phyloP scores from a whole-genome alignment of 202 grass and related monocot species.

The Zoysia matrella region DNA sequence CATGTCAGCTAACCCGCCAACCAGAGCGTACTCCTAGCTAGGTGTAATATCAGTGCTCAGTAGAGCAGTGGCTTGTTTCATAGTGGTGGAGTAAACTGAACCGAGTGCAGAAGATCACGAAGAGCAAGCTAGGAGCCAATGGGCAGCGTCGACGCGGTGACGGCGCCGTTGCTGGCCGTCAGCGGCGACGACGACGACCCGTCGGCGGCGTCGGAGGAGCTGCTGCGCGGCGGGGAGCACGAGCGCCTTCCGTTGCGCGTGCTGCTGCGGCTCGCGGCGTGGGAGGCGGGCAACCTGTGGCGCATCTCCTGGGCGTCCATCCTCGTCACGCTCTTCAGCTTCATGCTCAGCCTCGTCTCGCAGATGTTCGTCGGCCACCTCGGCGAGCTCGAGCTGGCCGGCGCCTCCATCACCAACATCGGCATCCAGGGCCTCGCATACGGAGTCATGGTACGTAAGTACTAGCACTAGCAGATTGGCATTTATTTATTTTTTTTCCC shows the following conservation, averaged over 20 bases:
- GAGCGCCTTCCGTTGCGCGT: slow-evolving; percentile 29
- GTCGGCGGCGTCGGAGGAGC: slow-evolving; percentile 50
- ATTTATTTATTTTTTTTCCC: not conserved
- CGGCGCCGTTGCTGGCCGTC: slow-evolving; percentile 27
- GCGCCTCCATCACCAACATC: slow-evolving; percentile 77
- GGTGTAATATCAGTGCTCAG: slow-evolving; percentile 7
- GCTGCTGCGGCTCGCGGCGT: slow-evolving; percentile 49
- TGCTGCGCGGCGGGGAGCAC: slow-evolving; percentile 34
- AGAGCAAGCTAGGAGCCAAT: slow-evolving; percentile 32
- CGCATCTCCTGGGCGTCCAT: slow-evolving; percentile 76
- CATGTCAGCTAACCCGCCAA: slow-evolving; percentile 37
- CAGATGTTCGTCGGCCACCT: slow-evolving; percentile 90
- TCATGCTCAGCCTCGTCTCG: slow-evolving; percentile 69
- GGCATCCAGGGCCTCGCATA: slow-evolving; percentile 82
- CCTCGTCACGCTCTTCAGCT: slow-evolving; percentile 65
- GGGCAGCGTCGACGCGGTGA: not conserved
- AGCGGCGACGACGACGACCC: slow-evolving; percentile 9
- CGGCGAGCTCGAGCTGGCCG: slow-evolving; percentile 61
- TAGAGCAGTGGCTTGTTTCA: slow-evolving; percentile 22
- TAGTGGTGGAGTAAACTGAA: slow-evolving; percentile 17
- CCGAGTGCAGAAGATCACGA: slow-evolving; percentile 11
- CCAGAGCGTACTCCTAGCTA: not conserved
- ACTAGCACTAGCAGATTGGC: too few species aligned
- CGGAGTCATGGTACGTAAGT: slow-evolving; percentile 72
- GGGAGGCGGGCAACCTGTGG: slow-evolving; percentile 82